Evolutionary conservation across 2,329 filamentous ascomycete species (phyloP), one percentile per base, ranked within the genome.

Genomic region (Pseudopithomyces maydicus): DNA sequence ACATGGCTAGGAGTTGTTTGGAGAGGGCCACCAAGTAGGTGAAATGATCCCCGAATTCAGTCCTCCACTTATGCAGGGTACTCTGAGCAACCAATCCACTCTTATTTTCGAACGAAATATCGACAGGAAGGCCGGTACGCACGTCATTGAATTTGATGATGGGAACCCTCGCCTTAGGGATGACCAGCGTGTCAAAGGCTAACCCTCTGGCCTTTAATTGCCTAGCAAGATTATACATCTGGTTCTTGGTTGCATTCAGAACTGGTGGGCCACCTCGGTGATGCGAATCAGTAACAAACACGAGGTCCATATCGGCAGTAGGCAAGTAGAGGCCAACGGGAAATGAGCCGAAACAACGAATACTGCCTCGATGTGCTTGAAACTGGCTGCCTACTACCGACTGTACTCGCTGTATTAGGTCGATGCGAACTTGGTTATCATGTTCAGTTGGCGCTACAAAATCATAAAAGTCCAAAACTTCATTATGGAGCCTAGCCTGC

Each of bases 91-190:
- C 78, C 10, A 97, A 79, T 11, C 95, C 95, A 41, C 90, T 91
- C 35, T 88, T 78, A 70, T 97, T 98, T 77, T 99, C 94, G 71
- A 99, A 97, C 0, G 93, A 98, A 12, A 99, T 85, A 72, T 99
- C 95, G 12, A 98, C 90, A 65, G 90, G 91, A 52, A 99, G 80
- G 12, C 88, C 88, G 1, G 93, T 97, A 52, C 84, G 69, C 53
- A 79, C 82, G 70, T 99, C 95, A 43, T 91, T 84, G 69, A 91
- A 98, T 75, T 99, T 99, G 77, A 98, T 86, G 52, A 99, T 86
- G 0, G 95, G 95, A 2, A 99, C 93, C 67, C 90, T 92, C 20
- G 95, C 93, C 62, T 83, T 81, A 1, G 83, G 70, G 63, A 99
- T 91, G 33, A 89, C 82, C 65, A 90, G 84, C 32, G 92, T 81